Evolutionary conservation across 2,329 filamentous ascomycete genomes (phyloP).

Genomic region (Fusarium papillatum): DNA sequence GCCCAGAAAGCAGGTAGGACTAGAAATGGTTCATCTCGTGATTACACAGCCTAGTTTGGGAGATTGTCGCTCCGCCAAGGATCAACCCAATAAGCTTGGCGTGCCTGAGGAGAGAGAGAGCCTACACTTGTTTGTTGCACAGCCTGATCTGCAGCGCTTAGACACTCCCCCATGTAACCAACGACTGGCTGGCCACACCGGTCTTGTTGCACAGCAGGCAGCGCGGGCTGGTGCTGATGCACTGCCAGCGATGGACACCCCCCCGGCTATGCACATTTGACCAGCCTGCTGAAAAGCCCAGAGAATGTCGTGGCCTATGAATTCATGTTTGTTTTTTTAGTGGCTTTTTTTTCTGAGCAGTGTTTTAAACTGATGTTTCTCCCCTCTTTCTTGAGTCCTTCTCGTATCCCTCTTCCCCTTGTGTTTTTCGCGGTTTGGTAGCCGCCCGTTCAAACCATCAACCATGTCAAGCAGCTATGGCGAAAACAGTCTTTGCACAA

Average conservation of each 20-base stretch:
- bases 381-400: background rate
- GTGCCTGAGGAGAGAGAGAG: background rate
- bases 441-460: background rate
- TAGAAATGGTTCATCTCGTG: background rate
- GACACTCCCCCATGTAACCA: background rate
- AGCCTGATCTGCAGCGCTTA: background rate
- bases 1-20: background rate
- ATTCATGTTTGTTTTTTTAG: background rate
- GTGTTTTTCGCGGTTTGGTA: background rate
- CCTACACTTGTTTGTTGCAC: background rate
- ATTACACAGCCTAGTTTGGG: background rate
- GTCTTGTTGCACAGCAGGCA: background rate
- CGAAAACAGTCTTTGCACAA: constrained; percentile 28
- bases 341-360: background rate
- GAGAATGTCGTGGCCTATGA: background rate
- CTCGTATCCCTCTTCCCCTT: background rate
- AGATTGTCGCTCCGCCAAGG: background rate
- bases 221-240: background rate
- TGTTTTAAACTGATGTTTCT: background rate
- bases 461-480: background rate
- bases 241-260: background rate
- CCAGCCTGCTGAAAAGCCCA: background rate
- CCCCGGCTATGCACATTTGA: background rate
- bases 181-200: background rate
- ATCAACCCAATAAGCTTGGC: background rate